A percentile compares a stretch with the other conserved stretches of the same genome.
phyloP scores from a whole-genome alignment of 306 rosid genomes.

The Casuarina glauca region DNA sequence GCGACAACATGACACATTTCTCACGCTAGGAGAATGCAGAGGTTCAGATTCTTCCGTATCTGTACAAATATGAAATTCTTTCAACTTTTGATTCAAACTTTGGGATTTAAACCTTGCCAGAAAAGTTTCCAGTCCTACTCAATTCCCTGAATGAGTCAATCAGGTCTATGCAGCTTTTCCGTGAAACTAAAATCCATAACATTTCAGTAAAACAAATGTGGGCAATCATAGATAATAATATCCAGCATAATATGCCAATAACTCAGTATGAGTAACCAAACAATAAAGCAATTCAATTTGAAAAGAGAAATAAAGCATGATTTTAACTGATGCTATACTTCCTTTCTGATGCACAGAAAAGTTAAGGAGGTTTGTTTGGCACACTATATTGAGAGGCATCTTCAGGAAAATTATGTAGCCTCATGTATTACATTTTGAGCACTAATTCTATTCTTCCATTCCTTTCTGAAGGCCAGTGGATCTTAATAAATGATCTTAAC shows the following conservation, averaged over 20 bases:
- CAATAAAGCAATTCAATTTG: not conserved
- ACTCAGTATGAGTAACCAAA: not conserved
- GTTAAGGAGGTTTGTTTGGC: not conserved
- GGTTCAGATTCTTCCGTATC: not conserved
- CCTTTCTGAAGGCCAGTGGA: not conserved
- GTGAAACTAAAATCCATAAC: not conserved
- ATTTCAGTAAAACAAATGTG: not conserved
- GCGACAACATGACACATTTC: not conserved
- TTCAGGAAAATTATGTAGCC: not conserved
- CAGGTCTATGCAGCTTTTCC: not conserved
- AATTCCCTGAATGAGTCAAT: not conserved
- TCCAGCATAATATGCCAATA: conserved; percentile 8
- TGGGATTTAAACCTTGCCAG: not conserved
- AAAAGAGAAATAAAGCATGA: not conserved
- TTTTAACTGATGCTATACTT: not conserved
- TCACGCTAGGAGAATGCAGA: not conserved
- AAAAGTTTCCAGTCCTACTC: not conserved
- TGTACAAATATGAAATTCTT: not conserved
- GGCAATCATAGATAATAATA: not conserved
- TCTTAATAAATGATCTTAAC: not conserved
- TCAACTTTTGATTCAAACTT: not conserved
- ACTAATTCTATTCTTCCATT: not conserved
- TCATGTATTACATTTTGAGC: not conserved
- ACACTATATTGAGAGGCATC: not conserved
- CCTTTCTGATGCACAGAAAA: not conserved